Conservation (phyloP, 2,329 filamentous ascomycete species). For the Ophiostoma pallidulum region DNA sequence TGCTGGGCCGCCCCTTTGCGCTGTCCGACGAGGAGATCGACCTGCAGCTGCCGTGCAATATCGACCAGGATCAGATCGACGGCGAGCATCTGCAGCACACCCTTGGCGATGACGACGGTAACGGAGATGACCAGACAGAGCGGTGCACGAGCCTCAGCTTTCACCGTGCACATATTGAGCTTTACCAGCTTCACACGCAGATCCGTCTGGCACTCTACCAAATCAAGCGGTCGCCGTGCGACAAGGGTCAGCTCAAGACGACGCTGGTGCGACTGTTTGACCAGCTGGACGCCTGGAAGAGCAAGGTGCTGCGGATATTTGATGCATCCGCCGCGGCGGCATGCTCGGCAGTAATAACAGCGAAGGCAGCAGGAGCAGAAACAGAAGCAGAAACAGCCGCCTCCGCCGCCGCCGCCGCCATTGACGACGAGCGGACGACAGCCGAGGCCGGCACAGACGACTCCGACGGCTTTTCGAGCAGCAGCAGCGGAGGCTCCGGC, state of each 20-base stretch:
- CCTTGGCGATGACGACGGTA: not conserved
- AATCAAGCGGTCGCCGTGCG: not conserved
- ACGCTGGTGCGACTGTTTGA: not conserved
- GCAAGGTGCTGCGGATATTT: not conserved
- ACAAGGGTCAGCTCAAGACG: not conserved
- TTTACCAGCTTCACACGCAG: conserved; percentile 12
- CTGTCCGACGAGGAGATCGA: conserved; percentile 15
- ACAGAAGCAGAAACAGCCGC: too few relatives aligned
- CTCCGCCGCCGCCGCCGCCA: too few relatives aligned
- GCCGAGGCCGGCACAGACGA: too few relatives aligned
- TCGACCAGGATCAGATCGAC: not conserved
- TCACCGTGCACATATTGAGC: conserved; percentile 9
- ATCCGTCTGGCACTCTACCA: conserved; percentile 11
- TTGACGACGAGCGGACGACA: too few relatives aligned
- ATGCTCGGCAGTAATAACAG: too few relatives aligned
- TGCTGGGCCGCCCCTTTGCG: conserved; percentile 13
- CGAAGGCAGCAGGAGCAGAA: too few relatives aligned
- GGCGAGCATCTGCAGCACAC: not conserved
- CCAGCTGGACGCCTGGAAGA: conserved; percentile 8
- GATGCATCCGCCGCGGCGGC: too few relatives aligned
- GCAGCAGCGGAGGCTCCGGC: too few relatives aligned
- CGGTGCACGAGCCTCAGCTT: not conserved
- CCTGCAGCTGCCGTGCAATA: conserved; percentile 1
- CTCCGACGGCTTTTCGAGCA: not conserved
- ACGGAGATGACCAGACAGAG: too few relatives aligned